Base-by-base conservation (phyloP, 257 asterid genomes). In the Solanum boliviense region DNA sequence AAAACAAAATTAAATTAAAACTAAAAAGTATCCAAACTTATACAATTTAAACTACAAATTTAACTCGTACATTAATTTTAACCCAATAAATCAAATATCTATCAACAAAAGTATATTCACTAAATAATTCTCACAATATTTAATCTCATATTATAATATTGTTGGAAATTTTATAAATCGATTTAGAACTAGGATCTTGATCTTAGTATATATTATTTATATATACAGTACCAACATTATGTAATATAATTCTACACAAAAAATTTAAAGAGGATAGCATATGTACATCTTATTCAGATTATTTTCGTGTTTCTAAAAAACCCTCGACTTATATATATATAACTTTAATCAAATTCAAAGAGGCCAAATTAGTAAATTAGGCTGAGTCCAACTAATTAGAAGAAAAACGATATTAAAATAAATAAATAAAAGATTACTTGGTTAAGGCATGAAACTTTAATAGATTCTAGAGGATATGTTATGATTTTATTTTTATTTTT, bases 381-480 rank as follows among this genome's bases (percentile, higher is more conserved):
- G 67, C n/a, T 60, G 76, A 36, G 52, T 84, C 23, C 74, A 84
- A 35, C 58, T 56, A 60, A 60, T 78, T 39, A 12, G 27, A 11
- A n/a, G 6, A n/a, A 31, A 44, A 41, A 46, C 18, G 15, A n/a
- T 62, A 10, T 23, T 10, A 52, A 60, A 73, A 68, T 5, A 1
- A 15, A 48, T 4, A 48, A 48, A 48, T 5, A 48, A 48, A 48
- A 48, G 60, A 86, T 58, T 31, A 71, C 35, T 46, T 78, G 73
- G 71, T 7, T 71, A 62, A 87, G 74, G 48, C 70, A 36, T 84
- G 29, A 56, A 27, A 62, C 89, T 90, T 90, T 86, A 38, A 74
- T 29, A 89, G 91, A 91, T 87, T 86, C 88, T 85, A 62, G 79
- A 70, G 78, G 88, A 90, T 88, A 32, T 62, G 83, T 70, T 88